phyloP scores from a whole-genome alignment of 768 basidiomycete species.

The Serendipita indica region DNA sequence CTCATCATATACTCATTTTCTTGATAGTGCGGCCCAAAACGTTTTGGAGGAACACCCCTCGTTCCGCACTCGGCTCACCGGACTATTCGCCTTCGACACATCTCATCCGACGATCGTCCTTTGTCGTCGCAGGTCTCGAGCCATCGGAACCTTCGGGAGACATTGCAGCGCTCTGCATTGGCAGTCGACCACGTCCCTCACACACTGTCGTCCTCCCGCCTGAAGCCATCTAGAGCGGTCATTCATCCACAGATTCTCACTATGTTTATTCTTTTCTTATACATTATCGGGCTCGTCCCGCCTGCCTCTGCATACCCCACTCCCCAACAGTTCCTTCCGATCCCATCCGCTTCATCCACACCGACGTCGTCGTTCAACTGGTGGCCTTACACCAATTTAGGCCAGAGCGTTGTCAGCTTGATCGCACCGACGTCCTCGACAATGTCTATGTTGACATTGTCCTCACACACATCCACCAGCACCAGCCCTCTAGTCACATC shows the following conservation, averaged over 20 bases:
- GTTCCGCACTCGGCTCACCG: slow-evolving; percentile 54
- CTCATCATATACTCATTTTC: background rate
- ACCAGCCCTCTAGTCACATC: background rate
- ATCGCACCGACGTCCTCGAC: slow-evolving; percentile 12
- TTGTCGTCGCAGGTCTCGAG: slow-evolving; percentile 57
- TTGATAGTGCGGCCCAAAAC: slow-evolving; percentile 59
- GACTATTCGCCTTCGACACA: slow-evolving; percentile 61
- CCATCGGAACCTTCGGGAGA: slow-evolving; percentile 42
- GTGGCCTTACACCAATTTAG: slow-evolving; percentile 27
- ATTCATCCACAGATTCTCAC: background rate
- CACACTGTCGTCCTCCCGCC: slow-evolving; percentile 17
- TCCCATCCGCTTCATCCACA: slow-evolving; percentile 11
- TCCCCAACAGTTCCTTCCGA: background rate
- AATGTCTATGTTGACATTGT: background rate
- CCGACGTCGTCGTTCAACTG: slow-evolving; percentile 24
- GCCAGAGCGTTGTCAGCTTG: slow-evolving; percentile 12
- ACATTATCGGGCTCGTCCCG: background rate
- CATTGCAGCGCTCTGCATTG: slow-evolving; percentile 24
- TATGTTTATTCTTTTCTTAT: slow-evolving; percentile 7
- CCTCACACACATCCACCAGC: background rate
- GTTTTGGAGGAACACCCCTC: slow-evolving; percentile 61
- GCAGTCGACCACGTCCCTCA: slow-evolving; percentile 18
- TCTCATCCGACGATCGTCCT: slow-evolving; percentile 62
- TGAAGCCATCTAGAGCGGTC: background rate
- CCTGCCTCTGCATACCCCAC: background rate